phyloP scores from a whole-genome alignment of 768 basidiomycete species.

The Harrya chromipes region DNA sequence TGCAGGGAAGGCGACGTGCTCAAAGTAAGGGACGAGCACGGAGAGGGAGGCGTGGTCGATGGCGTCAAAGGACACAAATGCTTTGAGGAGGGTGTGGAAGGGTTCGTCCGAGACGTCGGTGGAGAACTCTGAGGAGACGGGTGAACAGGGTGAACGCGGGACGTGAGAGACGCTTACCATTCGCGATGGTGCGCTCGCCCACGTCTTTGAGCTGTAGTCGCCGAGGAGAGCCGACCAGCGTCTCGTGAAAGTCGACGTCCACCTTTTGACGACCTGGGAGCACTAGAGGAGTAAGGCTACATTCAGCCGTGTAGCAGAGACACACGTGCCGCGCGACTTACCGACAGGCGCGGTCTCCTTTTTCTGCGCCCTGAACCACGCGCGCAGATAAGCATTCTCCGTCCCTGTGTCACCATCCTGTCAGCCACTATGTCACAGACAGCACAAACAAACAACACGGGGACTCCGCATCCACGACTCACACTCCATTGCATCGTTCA shows the following conservation, averaged over 20 bases:
- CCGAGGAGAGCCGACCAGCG: constrained; percentile 59
- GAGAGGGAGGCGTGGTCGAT: constrained; percentile 55
- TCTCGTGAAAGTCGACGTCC: constrained; percentile 43
- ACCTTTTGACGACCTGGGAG: constrained; percentile 57
- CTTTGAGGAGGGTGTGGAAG: constrained; percentile 68
- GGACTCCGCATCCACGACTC: constrained; percentile 30
- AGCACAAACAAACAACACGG: constrained; percentile 2
- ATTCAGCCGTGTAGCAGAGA: background rate
- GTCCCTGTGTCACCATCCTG: constrained; percentile 56
- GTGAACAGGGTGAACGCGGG: background rate
- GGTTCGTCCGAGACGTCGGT: constrained; percentile 53
- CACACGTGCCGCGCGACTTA: constrained; percentile 32
- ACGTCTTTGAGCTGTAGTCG: constrained; percentile 65
- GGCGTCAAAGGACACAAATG: constrained; percentile 72
- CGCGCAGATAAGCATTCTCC: constrained; percentile 86
- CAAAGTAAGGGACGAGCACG: constrained; percentile 69
- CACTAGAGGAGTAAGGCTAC: constrained; percentile 28
- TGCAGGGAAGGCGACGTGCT: constrained; percentile 52
- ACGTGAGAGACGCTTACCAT: constrained; percentile 38
- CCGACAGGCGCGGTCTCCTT: constrained; percentile 44
- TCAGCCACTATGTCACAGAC: constrained; percentile 2
- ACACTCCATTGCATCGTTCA: constrained; percentile 95
- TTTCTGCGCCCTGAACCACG: constrained; percentile 72
- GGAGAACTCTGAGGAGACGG: constrained; percentile 19
- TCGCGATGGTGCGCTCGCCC: constrained; percentile 67